A percentile compares a stretch with the other conserved stretches of the same genome.
These are phyloP conservation scores for Trichosporon sp. DNA, from an alignment of 1,284 basidiomycete genomes.

Conservation along the genomic window DNA sequence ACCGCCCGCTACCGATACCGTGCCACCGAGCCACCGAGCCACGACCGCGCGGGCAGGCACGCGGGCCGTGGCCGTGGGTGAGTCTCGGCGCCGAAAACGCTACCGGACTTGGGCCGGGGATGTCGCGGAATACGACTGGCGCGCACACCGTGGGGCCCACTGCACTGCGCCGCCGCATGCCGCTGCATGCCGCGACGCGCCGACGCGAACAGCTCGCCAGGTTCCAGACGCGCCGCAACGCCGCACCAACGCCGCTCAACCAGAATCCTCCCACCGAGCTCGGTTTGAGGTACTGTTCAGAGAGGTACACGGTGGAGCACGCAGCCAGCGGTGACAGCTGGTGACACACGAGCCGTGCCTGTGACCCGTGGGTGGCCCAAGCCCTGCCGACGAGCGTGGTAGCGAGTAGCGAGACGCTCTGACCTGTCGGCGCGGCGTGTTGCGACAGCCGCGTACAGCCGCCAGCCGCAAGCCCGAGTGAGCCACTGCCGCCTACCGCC, in stretches of 20 bases:
- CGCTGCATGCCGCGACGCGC: background rate
- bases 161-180: background rate
- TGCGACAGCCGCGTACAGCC: background rate
- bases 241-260: background rate
- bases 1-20: background rate
- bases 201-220: background rate
- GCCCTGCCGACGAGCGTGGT: background rate
- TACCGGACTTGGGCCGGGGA: background rate
- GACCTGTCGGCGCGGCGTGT: background rate
- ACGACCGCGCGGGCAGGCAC: no score
- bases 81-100: background rate
- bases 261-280: no score
- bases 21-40: background rate
- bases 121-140: background rate
- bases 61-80: background rate
- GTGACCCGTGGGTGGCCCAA: background rate
- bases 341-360: background rate
- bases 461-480: background rate
- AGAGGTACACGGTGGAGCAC: background rate
- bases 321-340: background rate
- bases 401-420: background rate
- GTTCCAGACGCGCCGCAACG: background rate
- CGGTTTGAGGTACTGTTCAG: background rate
- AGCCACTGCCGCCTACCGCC: background rate
- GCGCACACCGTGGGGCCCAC: background rate